Base-by-base conservation (phyloP, 2,329 filamentous ascomycete genomes). In the Aspergillus tamarii region DNA sequence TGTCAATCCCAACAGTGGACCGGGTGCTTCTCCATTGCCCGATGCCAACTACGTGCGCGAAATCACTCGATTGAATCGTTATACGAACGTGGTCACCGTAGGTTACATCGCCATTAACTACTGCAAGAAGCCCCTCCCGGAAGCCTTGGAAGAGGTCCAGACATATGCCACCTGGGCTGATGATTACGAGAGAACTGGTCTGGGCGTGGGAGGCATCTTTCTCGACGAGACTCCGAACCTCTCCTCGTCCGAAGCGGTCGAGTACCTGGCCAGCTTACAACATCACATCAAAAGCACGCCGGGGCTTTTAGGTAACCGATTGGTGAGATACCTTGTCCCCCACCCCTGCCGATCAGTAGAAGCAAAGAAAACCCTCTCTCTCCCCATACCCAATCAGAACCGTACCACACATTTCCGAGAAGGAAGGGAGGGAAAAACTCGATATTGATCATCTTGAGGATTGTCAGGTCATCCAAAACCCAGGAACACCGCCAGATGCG, bases 41-140 rank as follows among this genome's bases (percentile, higher is more conserved):
- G 65, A 68, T 43, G 50, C 54, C 39, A 60, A 62, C 56, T 68
- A 68, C 46, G 59, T 59, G 28, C 63, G 63, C 21, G 65, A 68
- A 52, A 36, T 68, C 5, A 43, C 64, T 5, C 60, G 63, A 12
- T 50, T 70, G 14, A 69, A 71, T 50, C 32, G 55, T 2, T 68
- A 61, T 36, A 36, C 52, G 23, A 70, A 70, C 59, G 66, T 69
- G 52, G 64, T 65, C 64, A 64, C 64, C n/a, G 62, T 70, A 36
- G 69, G 69, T 50, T 71, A 71, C 46, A 67, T 71, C 43, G 67
- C 67, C 34, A 62, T 71, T 57, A 61, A 69, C 64, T 71, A 71
- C 61, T 70, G 69, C 67, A 59, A 46, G 28, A 70, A 69, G 64
- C 64, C 68, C 57, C 53, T 67, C 34, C 26, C n/a, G 1, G 59